Base-by-base conservation (phyloP, 164 flowering plant genomes). In the Tetrastigma voinierianum region DNA sequence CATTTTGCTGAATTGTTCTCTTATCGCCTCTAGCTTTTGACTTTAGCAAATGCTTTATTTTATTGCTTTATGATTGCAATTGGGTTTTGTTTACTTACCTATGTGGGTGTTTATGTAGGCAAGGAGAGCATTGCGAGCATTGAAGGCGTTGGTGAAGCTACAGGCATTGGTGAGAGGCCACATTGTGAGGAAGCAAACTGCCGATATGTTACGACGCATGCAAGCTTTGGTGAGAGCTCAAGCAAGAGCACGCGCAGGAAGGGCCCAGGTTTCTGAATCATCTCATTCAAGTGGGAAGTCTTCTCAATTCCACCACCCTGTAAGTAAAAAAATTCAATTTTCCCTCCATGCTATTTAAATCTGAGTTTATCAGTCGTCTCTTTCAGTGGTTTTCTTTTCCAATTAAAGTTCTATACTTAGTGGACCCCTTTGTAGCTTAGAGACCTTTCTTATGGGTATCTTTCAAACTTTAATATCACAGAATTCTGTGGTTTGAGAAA, bases 81-180 rank as follows among this genome's bases (percentile, higher is more conserved):
- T 9, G 9, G 51, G 17, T 14, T 19, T 25, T 21, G 3, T 59
- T 11, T 10, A 3, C 10, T 48, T 49, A 11, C 12, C 32, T 59
- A 14, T 61, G 4, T 59, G 17, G 8, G 45, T 32, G 24, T 55
- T 51, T 7, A 51, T 77, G 59, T 21, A 86, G 93, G 84, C 93
- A 20, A 84, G 86, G 66, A 82, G 77, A 48, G 93, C 93, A 4
- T 65, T 88, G 64, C 71, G 86, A 40, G 93, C 93, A 32, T 59
- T 86, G 61, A 88, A 73, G 68, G 90, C 79, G 63, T 64, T 88
- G 52, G 93, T 88, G 57, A 84, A 71, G 73, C 80, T 88, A 32
- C 93, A 88, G 57, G 93, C 93, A 14, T 69, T 83, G 1, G 90
- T 84, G 0, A 80, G 93, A 66, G 93, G 93, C 16, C 78, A 86